Conservation (phyloP, 345 rosid species). For the Eucalyptus pauciflora region DNA sequence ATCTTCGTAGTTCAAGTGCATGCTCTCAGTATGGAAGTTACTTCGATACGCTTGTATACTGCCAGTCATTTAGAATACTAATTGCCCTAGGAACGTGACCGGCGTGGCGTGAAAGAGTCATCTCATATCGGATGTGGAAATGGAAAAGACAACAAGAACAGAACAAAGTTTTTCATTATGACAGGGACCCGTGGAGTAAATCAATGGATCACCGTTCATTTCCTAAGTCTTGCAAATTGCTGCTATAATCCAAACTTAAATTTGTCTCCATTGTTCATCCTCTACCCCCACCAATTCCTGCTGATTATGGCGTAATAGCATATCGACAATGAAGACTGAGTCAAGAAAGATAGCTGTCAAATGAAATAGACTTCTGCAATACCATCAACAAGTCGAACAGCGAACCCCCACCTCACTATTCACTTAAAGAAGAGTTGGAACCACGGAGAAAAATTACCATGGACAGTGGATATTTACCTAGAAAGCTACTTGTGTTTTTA, state of each 20-base stretch:
- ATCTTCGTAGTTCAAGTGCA: too few relatives aligned
- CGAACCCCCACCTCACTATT: not conserved
- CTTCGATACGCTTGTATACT: not conserved
- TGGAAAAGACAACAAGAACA: not conserved
- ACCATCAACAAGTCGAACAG: not conserved
- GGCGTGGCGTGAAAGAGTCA: not conserved
- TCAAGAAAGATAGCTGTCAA: not conserved
- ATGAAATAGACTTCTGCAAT: not conserved
- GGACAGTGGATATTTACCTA: not conserved
- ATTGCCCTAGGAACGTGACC: not conserved
- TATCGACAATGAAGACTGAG: not conserved
- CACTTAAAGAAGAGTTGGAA: not conserved
- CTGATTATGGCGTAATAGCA: not conserved
- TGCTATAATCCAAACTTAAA: not conserved
- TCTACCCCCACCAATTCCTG: not conserved
- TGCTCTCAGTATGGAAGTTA: too few relatives aligned
- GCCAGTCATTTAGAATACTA: not conserved
- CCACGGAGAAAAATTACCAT: not conserved
- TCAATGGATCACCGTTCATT: not conserved
- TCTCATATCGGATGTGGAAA: not conserved
- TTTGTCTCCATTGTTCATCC: not conserved
- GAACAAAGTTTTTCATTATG: not conserved
- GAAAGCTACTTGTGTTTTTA: not conserved
- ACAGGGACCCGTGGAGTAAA: not conserved
- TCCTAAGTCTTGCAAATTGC: not conserved